These are phyloP conservation scores for Pseudotsuga menziesii DNA, from an alignment of 75 land plant species.

Conservation along the genomic window DNA sequence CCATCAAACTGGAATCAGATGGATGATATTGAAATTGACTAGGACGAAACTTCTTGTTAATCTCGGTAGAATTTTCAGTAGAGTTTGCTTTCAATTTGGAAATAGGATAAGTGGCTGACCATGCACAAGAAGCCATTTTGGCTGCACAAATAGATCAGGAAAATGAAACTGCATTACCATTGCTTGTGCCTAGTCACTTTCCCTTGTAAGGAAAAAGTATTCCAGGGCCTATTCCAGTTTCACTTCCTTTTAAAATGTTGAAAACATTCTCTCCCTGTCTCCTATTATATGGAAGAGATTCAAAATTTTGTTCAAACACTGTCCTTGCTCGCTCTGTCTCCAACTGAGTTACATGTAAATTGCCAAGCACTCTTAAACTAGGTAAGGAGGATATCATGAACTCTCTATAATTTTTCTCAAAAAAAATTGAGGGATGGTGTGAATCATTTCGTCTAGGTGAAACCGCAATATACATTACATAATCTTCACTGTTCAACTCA, in stretches of 20 bases:
- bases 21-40: slow-evolving; percentile 91
- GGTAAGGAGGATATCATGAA: slow-evolving; percentile 61
- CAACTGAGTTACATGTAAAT: slow-evolving; percentile 40
- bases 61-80: slow-evolving; percentile 15
- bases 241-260: slow-evolving; percentile 49
- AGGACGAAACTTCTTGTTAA: slow-evolving; percentile 49
- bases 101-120: slow-evolving; percentile 51
- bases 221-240: slow-evolving; percentile 26
- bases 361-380: slow-evolving; percentile 58
- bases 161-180: slow-evolving; percentile 37
- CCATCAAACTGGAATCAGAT: slow-evolving; percentile 60
- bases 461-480: not conserved
- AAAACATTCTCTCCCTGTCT: slow-evolving; percentile 49
- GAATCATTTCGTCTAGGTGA: slow-evolving; percentile 22
- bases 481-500: slow-evolving; percentile 6
- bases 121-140: slow-evolving; percentile 60
- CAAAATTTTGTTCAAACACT: slow-evolving; percentile 50
- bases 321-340: slow-evolving; percentile 55
- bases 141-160: slow-evolving; percentile 66
- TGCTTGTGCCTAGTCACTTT: slow-evolving; percentile 17
- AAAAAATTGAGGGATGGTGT: slow-evolving; percentile 63
- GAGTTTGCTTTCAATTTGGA: slow-evolving; percentile 28
- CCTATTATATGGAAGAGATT: slow-evolving; percentile 54
- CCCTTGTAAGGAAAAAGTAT: slow-evolving; percentile 9
- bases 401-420: slow-evolving; percentile 71